Conservation (phyloP, 179 eudicot species). For the Spergularia azorica region DNA sequence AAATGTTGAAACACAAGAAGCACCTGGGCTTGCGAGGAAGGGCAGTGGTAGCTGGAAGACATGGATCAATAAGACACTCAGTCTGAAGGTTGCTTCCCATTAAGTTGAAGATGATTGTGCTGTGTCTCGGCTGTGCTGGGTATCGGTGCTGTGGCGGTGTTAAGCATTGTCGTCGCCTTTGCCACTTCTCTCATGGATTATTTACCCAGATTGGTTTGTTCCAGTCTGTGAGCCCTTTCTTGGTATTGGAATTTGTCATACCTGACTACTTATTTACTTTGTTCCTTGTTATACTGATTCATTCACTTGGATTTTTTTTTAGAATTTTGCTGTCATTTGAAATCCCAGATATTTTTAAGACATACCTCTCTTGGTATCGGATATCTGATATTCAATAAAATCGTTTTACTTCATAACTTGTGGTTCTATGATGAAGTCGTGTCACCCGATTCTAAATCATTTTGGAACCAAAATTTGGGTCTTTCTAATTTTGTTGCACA, state of each 20-base stretch:
- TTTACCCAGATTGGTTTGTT: not conserved
- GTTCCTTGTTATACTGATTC: not conserved
- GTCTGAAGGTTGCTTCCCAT: slow-evolving; percentile 55
- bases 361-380: not conserved
- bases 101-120: slow-evolving; percentile 6
- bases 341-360: not conserved
- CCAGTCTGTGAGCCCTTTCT: not conserved
- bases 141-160: not conserved
- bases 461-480: no score
- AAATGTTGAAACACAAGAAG: slow-evolving; percentile 26
- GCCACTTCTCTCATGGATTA: not conserved
- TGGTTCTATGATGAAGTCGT: no score
- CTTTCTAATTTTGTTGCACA: no score
- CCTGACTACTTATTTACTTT: slow-evolving; percentile 5
- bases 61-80: slow-evolving; percentile 79
- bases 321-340: not conserved
- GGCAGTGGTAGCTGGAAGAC: slow-evolving; percentile 62
- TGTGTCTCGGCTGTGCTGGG: not conserved
- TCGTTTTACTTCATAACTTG: not conserved
- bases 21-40: slow-evolving; percentile 36
- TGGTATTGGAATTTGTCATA: not conserved
- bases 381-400: not conserved
- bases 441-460: no score
- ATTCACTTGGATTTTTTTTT: not conserved
- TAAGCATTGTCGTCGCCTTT: not conserved